These are phyloP conservation scores for Kodamaea kaohsiungensis DNA, from an alignment of 805 yeast genomes.

Conservation along the genomic window DNA sequence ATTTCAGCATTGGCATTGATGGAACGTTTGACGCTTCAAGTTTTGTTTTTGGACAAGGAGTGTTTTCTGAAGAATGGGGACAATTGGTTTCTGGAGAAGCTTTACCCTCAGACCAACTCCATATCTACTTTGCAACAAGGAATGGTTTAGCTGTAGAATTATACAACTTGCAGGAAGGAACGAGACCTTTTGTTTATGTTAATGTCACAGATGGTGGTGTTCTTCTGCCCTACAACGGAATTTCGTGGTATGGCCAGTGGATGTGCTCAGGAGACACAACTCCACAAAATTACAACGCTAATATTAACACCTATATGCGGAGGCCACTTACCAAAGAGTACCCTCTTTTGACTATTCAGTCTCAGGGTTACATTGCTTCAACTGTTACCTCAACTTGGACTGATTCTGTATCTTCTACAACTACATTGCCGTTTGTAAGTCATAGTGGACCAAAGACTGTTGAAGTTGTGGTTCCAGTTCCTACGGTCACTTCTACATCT, in stretches of 20 bases:
- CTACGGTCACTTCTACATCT: conserved; percentile 12
- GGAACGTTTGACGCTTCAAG: too few species aligned
- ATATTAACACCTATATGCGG: too few species aligned
- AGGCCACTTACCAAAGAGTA: too few species aligned
- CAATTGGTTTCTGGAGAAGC: not conserved
- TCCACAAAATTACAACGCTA: too few species aligned
- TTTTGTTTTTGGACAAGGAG: not conserved
- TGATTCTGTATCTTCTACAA: not conserved
- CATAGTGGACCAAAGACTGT: not conserved
- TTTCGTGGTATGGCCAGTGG: not conserved
- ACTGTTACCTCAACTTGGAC: not conserved
- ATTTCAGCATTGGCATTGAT: too few species aligned
- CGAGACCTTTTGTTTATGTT: not conserved
- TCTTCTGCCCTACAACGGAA: too few species aligned
- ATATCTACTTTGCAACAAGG: too few species aligned
- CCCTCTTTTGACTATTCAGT: not conserved
- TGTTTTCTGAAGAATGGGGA: not conserved
- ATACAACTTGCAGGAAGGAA: not conserved
- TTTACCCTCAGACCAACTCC: too few species aligned
- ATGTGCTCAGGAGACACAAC: not conserved
- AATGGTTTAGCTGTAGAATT: too few species aligned
- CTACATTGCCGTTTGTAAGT: not conserved
- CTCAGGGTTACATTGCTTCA: not conserved
- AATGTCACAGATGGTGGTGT: not conserved
- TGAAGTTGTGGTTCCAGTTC: conserved; percentile 12